Conservation (phyloP, 2,329 filamentous ascomycete species). For the Claviceps fusiformis region DNA sequence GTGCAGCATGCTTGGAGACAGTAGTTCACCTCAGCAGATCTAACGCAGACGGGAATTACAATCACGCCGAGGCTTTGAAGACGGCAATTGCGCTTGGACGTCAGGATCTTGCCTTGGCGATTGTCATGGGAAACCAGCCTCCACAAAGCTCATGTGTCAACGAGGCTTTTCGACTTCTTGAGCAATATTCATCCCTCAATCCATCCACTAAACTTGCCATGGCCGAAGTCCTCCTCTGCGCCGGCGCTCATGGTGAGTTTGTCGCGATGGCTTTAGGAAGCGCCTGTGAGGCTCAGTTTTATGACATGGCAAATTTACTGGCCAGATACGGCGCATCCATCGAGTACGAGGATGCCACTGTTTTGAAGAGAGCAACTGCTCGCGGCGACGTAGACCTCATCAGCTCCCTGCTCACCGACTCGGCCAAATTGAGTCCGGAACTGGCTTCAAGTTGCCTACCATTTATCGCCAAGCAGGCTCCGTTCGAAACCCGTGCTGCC, state of each 20-base stretch:
- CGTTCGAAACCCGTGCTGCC: conserved; percentile 29
- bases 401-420: conserved; percentile 31
- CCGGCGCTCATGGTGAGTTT: conserved; percentile 39
- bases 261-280: conserved; percentile 34
- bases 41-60: conserved; percentile 37
- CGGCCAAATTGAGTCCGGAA: conserved; percentile 26
- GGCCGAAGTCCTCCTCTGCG: conserved; percentile 43
- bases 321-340: conserved; percentile 39
- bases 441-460: conserved; percentile 37
- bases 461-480: conserved; percentile 32
- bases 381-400: conserved; percentile 32
- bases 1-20: conserved; percentile 34
- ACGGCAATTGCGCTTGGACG: conserved; percentile 33
- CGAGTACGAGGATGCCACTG: conserved; percentile 37
- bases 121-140: conserved; percentile 38
- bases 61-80: conserved; percentile 38
- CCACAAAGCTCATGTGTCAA: conserved; percentile 34
- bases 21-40: conserved; percentile 38
- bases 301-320: conserved; percentile 41
- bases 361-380: conserved; percentile 33
- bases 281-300: conserved; percentile 34
- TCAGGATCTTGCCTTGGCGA: conserved; percentile 40
- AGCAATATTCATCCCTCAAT: conserved; percentile 30
- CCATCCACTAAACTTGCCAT: conserved; percentile 37
- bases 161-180: conserved; percentile 34